Percentiles rank a stretch among this genome's conserved stretches.
phyloP scores from a whole-genome alignment of 805 yeast genomes.

The Pichia nanzhaoensis region DNA sequence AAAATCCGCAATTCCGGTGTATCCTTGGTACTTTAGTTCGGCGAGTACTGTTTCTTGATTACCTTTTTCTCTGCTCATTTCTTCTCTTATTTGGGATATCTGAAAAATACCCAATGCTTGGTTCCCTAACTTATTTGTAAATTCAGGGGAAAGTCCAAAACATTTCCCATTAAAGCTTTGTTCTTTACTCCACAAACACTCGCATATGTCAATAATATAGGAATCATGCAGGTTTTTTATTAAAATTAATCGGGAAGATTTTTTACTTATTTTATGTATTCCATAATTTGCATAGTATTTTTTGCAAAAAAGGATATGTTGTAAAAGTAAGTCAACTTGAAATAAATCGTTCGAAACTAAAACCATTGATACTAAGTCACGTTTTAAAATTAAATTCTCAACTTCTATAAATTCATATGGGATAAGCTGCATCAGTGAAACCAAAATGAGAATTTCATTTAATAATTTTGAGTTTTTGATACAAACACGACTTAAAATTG shows the following conservation, averaged over 20 bases:
- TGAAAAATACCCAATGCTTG: conserved; percentile 36
- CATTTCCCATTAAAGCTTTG: conserved; percentile 31
- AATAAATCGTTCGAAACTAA: conserved; percentile 39
- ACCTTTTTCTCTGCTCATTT: neutral
- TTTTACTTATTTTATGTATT: conserved; percentile 9
- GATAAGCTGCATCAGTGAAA: conserved; percentile 12
- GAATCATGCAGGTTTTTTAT: conserved; percentile 38
- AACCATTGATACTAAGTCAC: conserved; percentile 32
- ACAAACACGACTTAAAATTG: neutral
- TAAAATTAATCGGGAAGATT: conserved; percentile 11
- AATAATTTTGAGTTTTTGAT: neutral
- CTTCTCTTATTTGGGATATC: conserved; percentile 43
- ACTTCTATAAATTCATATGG: conserved; percentile 21
- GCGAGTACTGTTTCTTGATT: neutral
- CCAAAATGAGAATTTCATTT: neutral
- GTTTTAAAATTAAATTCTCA: conserved; percentile 33
- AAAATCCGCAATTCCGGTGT: neutral
- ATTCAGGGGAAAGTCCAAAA: conserved; percentile 32
- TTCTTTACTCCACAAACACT: conserved; percentile 49
- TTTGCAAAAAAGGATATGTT: conserved; percentile 38
- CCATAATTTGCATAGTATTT: conserved; percentile 27
- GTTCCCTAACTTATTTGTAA: conserved; percentile 27
- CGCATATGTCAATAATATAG: conserved; percentile 49
- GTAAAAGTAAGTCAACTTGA: conserved; percentile 32
- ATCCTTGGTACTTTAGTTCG: neutral